Conservation (phyloP, 202 grass and related monocot genomes). For the Bolboschoenoplectus hybrid region DNA sequence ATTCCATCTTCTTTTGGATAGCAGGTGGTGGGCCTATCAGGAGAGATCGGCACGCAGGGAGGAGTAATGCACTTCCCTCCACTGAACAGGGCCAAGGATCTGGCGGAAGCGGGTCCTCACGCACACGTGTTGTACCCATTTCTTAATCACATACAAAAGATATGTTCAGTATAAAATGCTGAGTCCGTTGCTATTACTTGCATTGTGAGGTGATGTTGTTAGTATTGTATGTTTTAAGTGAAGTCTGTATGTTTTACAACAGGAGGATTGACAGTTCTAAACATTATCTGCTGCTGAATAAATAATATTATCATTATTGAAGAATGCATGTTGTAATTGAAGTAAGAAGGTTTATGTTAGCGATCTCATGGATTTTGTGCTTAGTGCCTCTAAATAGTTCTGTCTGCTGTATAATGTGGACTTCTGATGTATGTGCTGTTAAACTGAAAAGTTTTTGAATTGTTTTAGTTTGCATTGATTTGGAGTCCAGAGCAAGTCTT, state of each 20-base stretch:
- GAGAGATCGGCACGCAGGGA: slow-evolving; percentile 31
- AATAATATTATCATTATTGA: slow-evolving; percentile 16
- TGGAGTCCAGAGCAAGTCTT: neutral
- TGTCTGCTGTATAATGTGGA: neutral
- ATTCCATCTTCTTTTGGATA: slow-evolving; percentile 32
- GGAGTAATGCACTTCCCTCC: slow-evolving; percentile 51
- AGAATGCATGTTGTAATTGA: slow-evolving; percentile 18
- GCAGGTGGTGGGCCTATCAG: slow-evolving; percentile 36
- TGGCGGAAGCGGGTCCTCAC: slow-evolving; percentile 39
- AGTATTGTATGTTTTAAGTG: neutral
- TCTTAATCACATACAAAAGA: slow-evolving; percentile 15
- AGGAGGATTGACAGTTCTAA: neutral
- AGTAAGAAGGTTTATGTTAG: neutral
- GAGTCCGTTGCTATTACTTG: neutral
- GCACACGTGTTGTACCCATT: slow-evolving; percentile 47
- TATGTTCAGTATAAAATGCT: neutral
- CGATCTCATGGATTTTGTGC: neutral
- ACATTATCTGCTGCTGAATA: neutral
- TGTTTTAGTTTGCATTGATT: neutral
- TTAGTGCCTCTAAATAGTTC: slow-evolving; percentile 21
- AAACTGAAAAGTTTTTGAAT: neutral
- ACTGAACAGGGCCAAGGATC: slow-evolving; percentile 43
- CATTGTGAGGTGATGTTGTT: neutral
- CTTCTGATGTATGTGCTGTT: neutral
- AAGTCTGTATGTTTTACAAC: neutral